Base-by-base conservation (phyloP, 805 yeast genomes). In the Ascoidea rubescens region DNA sequence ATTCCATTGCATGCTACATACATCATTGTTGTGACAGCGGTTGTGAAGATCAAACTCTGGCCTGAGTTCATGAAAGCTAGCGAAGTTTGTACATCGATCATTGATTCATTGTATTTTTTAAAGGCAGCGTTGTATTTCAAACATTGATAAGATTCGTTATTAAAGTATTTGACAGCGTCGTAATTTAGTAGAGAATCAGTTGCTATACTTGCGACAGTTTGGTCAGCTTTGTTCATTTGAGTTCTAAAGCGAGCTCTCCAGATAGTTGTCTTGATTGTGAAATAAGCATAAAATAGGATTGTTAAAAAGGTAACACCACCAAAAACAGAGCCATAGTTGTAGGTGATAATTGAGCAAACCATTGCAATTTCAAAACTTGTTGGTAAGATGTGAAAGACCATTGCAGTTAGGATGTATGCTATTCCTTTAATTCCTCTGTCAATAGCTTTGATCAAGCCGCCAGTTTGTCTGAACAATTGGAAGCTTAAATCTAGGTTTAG, bases 351-450 rank as follows among this genome's bases (percentile, higher is more conserved):
- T 53, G 97, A 96, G 64, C 96, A 87, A 10, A 93, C 99, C 52
- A 93, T 83, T 2, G 86, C 76, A 51, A 93, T 91, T 65, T 93
- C 99, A 63, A 93, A 85, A 3, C 95, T 75, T 46, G 91, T 85
- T 6, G 99, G 99, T 42, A 91, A 71, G 45, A 93, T 90, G 64
- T 93, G 98, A 71, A 93, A 91, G 14, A 93, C 96, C 96, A 91
- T 87, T 2, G 98, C 96, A 44, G 87, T 80, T 48, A 93, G 70
- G 5, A 93, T 96, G 60, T 86, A 91, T 10, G 95, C 82, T 51
- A 93, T 91, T 70, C 99, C 99, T 60, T 93, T 91, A 0, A 98
- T 91, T 65, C 99, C 99, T 57, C 99, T 74, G 62, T 93, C 99
- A 61, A 93, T 93, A 1, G 98, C 98, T 55, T 99, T 73, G 0